Evolutionary conservation across 1,284 basidiomycete genomes (phyloP).

Genomic region (Anthracocystis panici-leucophaei): DNA sequence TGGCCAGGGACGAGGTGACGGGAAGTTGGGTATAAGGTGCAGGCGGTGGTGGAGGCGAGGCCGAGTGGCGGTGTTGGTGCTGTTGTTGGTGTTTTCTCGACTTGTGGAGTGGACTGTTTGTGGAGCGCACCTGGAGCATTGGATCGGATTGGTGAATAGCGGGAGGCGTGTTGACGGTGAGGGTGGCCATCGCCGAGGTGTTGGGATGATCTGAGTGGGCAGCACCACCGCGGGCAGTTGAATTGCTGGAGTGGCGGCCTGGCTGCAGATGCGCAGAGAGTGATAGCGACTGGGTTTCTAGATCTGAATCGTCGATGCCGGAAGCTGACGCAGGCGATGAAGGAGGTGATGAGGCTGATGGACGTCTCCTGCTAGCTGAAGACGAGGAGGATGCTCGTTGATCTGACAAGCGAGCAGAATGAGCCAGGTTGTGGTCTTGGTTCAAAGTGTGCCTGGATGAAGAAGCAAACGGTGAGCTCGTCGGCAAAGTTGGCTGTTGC

Average conservation of each 20-base stretch:
- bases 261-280: conserved; percentile 12
- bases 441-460: conserved; percentile 31
- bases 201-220: conserved; percentile 24
- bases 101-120: conserved; percentile 31
- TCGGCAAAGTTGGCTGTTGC: not conserved
- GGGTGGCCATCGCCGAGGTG: conserved; percentile 48
- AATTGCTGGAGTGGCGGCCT: conserved; percentile 7
- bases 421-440: conserved; percentile 1
- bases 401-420: conserved; percentile 1
- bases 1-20: conserved; percentile 26
- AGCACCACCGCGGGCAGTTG: not conserved
- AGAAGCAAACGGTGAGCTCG: conserved; percentile 19
- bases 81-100: conserved; percentile 14
- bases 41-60: conserved; percentile 28
- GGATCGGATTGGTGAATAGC: conserved; percentile 33
- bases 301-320: conserved; percentile 19
- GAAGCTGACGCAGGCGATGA: conserved; percentile 25
- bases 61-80: conserved; percentile 4
- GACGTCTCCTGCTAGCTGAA: conserved; percentile 8
- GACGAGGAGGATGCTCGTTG: conserved; percentile 1
- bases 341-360: conserved; percentile 24
- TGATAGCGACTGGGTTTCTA: conserved; percentile 18
- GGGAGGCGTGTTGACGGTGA: conserved; percentile 40
- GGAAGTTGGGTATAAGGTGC: conserved; percentile 39
- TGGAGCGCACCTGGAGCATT: conserved; percentile 36